Evolutionary conservation across 164 flowering plant genomes (phyloP).

Genomic region (Liquidambar formosana): DNA sequence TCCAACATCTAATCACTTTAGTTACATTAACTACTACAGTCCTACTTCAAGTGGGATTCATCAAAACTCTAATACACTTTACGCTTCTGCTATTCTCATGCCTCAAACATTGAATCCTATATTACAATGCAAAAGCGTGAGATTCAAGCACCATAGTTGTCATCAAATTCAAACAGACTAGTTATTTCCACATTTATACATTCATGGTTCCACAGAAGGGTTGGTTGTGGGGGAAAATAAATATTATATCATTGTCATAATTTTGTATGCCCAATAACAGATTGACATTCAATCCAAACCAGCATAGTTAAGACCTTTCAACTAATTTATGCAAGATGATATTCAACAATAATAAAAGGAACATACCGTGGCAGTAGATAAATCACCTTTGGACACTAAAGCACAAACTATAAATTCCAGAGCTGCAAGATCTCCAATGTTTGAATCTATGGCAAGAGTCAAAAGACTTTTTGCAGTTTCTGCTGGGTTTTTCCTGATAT

Average conservation of each 20-base stretch:
- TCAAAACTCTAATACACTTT: no score
- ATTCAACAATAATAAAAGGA: background rate
- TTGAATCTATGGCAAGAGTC: constrained; percentile 79
- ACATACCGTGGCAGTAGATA: constrained; percentile 68
- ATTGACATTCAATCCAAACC: background rate
- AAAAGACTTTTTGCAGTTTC: constrained; percentile 87
- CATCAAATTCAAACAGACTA: background rate
- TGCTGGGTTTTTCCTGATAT: constrained; percentile 56
- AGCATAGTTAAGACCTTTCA: background rate
- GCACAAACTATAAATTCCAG: constrained; percentile 68
- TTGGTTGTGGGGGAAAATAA: background rate
- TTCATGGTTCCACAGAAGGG: background rate
- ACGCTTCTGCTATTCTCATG: no score
- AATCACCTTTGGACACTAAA: constrained; percentile 87
- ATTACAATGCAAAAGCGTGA: no score
- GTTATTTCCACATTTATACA: background rate
- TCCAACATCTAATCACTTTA: no score
- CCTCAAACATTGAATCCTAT: no score
- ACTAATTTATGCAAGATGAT: background rate
- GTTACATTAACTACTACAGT: no score
- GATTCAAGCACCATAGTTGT: background rate
- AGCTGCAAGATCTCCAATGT: constrained; percentile 94
- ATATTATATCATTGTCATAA: background rate
- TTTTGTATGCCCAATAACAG: background rate
- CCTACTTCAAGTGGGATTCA: no score